Evolutionary conservation across 352 stramenopile species (phyloP).

Genomic region (Globisporangium polare): DNA sequence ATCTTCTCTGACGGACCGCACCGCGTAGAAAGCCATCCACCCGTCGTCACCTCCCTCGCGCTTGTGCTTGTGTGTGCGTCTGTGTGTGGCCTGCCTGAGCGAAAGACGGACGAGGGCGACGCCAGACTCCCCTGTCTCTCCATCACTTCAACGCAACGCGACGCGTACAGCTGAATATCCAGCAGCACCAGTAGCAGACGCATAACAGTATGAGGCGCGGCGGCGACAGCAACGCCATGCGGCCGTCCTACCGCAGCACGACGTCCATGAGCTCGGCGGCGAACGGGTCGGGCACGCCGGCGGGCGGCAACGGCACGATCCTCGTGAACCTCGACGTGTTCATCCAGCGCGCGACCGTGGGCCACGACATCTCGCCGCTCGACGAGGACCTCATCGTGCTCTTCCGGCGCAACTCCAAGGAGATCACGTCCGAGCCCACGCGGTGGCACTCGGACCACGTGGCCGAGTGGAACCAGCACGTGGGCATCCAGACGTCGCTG

Average conservation of each 20-base stretch:
- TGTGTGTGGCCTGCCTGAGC: no score
- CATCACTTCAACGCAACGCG: constrained; percentile 17
- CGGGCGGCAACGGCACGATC: constrained; percentile 31
- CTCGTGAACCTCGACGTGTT: constrained; percentile 75
- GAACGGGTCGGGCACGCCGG: neutral
- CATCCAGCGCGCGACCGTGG: constrained; percentile 68
- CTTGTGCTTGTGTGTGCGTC: no score
- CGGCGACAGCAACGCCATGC: constrained; percentile 18
- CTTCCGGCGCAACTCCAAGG: constrained; percentile 78
- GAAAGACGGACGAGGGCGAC: no score
- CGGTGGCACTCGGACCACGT: constrained; percentile 65
- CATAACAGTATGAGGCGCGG: constrained; percentile 29
- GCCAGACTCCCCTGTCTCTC: constrained; percentile 4
- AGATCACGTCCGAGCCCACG: constrained; percentile 67
- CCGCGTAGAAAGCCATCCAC: no score
- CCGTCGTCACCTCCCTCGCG: no score
- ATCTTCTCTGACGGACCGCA: no score
- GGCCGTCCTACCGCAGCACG: constrained; percentile 25
- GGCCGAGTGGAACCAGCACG: constrained; percentile 74
- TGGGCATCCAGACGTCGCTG: constrained; percentile 74
- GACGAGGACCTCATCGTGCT: constrained; percentile 80
- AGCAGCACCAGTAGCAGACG: neutral
- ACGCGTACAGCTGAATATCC: constrained; percentile 4
- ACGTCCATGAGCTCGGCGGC: constrained; percentile 8
- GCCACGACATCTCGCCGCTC: constrained; percentile 62